A percentile compares a stretch with the other conserved stretches of the same genome.
phyloP scores from a whole-genome alignment of 2,329 filamentous ascomycete genomes.

The Aspergillus vadensis region DNA sequence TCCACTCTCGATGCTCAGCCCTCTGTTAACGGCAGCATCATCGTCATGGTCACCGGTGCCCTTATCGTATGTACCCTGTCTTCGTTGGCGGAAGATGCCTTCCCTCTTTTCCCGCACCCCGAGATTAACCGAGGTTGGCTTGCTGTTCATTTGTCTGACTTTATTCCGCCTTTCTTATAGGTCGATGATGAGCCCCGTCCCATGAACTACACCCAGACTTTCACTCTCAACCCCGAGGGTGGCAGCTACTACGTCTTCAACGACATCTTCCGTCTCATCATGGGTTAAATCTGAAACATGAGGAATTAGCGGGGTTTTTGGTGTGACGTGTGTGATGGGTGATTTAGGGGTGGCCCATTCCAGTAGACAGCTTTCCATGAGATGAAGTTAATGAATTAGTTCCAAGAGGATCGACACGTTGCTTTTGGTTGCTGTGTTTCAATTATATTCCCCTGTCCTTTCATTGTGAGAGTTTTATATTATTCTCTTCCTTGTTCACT shows the following conservation, averaged over 20 bases:
- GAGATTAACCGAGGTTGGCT: no score
- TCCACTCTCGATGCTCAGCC: slow-evolving; percentile 83
- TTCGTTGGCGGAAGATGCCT: not conserved
- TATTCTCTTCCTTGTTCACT: not conserved
- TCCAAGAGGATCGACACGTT: not conserved
- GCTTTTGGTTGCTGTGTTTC: not conserved
- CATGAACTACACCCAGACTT: slow-evolving; percentile 88
- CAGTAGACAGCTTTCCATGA: slow-evolving; percentile 1
- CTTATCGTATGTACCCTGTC: slow-evolving; percentile 66
- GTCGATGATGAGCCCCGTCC: slow-evolving; percentile 82
- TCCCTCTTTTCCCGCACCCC: no score
- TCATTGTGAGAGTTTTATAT: not conserved
- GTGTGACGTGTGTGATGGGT: not conserved
- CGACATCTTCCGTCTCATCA: slow-evolving; percentile 88
- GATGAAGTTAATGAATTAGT: slow-evolving; percentile 23
- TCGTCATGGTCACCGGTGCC: slow-evolving; percentile 86
- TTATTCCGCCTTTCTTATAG: slow-evolving; percentile 48
- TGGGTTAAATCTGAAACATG: not conserved
- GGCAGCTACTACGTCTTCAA: slow-evolving; percentile 87
- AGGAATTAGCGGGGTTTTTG: not conserved
- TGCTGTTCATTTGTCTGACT: not conserved
- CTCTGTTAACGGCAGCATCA: slow-evolving; percentile 67
- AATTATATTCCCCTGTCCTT: not conserved
- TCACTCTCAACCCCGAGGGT: slow-evolving; percentile 75
- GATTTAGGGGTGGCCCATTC: not conserved